These are phyloP conservation scores for Psidium guajava DNA, from an alignment of 345 rosid genomes.

Conservation along the genomic window DNA sequence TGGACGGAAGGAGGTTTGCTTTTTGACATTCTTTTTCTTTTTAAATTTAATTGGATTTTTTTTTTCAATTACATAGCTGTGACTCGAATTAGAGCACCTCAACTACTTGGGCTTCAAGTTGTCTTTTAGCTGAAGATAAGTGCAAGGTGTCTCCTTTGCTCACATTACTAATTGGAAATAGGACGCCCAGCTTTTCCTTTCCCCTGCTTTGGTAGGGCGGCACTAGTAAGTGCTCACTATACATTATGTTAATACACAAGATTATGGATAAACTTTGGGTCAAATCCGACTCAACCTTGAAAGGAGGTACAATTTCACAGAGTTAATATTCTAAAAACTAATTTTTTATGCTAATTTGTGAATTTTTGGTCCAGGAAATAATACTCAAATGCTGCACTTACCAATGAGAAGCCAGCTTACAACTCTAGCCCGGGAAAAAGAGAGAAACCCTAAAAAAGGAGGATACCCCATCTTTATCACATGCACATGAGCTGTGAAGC, in stretches of 20 bases:
- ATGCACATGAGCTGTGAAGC: background rate
- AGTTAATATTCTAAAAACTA: background rate
- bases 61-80: background rate
- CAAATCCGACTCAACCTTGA: background rate
- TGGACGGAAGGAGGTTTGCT: background rate
- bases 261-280: background rate
- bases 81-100: background rate
- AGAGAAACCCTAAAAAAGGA: background rate
- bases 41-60: background rate
- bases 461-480: background rate
- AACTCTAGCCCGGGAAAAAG: background rate
- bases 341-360: background rate
- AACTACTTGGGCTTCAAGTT: background rate
- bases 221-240: background rate
- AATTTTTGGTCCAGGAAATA: background rate
- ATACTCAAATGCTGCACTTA: background rate
- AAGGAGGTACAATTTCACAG: background rate
- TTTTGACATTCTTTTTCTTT: background rate
- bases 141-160: background rate
- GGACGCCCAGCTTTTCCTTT: background rate
- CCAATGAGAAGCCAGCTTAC: background rate
- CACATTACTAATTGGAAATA: background rate
- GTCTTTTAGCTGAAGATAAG: background rate
- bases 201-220: background rate
- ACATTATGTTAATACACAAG: background rate